Evolutionary conservation across 305 asterid species (phyloP).

Genomic region (Caryopteris hybrid): DNA sequence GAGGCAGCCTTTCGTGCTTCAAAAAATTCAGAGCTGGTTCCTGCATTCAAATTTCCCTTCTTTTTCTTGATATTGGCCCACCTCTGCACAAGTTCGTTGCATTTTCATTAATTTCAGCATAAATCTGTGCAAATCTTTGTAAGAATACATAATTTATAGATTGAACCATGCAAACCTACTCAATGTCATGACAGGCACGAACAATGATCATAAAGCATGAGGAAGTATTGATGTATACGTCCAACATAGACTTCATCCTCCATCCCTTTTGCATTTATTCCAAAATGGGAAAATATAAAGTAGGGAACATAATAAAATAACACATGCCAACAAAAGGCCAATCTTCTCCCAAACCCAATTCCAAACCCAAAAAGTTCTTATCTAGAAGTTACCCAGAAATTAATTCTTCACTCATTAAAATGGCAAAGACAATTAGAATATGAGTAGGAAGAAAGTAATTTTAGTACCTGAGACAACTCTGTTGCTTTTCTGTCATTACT

Average conservation of each 20-base stretch:
- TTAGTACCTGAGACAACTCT: slow-evolving; percentile 65
- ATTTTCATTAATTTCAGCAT: background rate
- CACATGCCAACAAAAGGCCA: slow-evolving; percentile 3
- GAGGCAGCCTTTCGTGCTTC: slow-evolving; percentile 62
- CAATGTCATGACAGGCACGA: slow-evolving; percentile 26
- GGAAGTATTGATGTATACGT: background rate
- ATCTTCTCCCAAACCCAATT: background rate
- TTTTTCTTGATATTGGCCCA: slow-evolving; percentile 63
- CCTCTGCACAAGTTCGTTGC: slow-evolving; percentile 40
- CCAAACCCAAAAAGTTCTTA: background rate
- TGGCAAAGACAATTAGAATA: background rate
- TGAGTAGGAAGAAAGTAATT: background rate
- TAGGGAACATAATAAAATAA: background rate
- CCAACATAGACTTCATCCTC: background rate
- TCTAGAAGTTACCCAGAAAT: background rate
- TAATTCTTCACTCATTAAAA: background rate
- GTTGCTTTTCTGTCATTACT: slow-evolving; percentile 60
- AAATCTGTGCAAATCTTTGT: background rate
- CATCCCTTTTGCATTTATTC: background rate
- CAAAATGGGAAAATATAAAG: background rate
- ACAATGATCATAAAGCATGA: background rate
- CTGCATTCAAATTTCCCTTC: slow-evolving; percentile 36
- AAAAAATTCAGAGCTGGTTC: slow-evolving; percentile 40
- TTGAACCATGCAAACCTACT: slow-evolving; percentile 36
- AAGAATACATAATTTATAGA: background rate